A percentile compares a stretch with the other conserved stretches of the same genome.
These are phyloP conservation scores for Phanerochaete sordida DNA, from an alignment of 768 basidiomycete species.

Conservation along the genomic window DNA sequence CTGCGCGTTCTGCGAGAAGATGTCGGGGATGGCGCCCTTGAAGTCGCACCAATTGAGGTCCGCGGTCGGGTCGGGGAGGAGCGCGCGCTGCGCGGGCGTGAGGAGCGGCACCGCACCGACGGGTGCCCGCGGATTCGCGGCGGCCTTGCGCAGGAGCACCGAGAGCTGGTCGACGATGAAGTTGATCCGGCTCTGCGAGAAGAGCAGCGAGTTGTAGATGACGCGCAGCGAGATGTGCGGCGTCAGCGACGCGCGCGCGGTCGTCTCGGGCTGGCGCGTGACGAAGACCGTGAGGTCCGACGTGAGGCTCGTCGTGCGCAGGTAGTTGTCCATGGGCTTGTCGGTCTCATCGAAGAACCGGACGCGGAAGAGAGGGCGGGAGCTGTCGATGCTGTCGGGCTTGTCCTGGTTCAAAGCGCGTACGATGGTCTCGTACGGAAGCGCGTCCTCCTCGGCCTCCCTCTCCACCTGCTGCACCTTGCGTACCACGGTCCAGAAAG, in stretches of 20 bases:
- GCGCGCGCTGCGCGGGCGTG: constrained; percentile 62
- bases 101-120: constrained; percentile 81
- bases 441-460: constrained; percentile 76
- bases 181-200: constrained; percentile 73
- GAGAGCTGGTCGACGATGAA: constrained; percentile 85
- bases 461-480: constrained; percentile 81
- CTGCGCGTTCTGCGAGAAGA: constrained; percentile 87
- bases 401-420: constrained; percentile 64
- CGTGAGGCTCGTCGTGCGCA: constrained; percentile 75
- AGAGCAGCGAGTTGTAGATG: constrained; percentile 93
- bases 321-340: constrained; percentile 65
- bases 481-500: constrained; percentile 85
- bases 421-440: constrained; percentile 78
- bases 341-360: constrained; percentile 97
- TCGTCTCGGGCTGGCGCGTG: constrained; percentile 63
- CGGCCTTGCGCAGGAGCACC: constrained; percentile 66
- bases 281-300: constrained; percentile 95
- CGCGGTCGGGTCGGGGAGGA: constrained; percentile 79
- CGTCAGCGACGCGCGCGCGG: constrained; percentile 65
- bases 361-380: constrained; percentile 78
- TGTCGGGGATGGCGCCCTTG: constrained; percentile 95
- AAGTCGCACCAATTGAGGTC: constrained; percentile 97
- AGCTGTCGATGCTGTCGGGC: constrained; percentile 51
- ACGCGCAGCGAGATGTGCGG: constrained; percentile 78
- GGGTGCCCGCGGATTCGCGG: constrained; percentile 60